These are phyloP conservation scores for Solanum appendiculatum DNA, from an alignment of 257 asterid genomes.

Conservation along the genomic window DNA sequence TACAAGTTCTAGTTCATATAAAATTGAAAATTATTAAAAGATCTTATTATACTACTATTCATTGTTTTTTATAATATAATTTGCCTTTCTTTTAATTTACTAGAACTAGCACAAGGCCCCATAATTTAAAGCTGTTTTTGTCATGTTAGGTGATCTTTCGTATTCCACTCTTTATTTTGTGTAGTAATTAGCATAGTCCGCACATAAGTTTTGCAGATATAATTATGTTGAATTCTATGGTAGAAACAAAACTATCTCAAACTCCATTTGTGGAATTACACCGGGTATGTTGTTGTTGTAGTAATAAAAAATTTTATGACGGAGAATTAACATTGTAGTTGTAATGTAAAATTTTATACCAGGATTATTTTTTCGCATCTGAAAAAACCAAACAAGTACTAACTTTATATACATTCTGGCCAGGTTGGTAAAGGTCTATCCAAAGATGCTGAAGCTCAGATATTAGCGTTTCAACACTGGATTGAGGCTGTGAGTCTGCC, in stretches of 20 bases:
- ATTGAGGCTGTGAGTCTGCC: conserved; percentile 79
- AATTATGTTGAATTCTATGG: background rate
- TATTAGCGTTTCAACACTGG: conserved; percentile 96
- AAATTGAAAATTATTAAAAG: background rate
- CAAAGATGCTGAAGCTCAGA: conserved; percentile 67
- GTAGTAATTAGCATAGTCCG: background rate
- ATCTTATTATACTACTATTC: background rate
- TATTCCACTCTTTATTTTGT: background rate
- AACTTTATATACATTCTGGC: conserved; percentile 4
- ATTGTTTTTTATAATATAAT: background rate
- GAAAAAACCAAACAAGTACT: background rate
- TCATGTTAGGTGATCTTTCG: background rate
- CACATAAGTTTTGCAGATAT: background rate
- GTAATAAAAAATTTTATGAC: background rate
- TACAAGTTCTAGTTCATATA: background rate
- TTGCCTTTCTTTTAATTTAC: background rate
- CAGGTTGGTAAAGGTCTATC: conserved; percentile 96
- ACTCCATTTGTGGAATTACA: fast-evolving
- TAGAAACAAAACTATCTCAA: background rate
- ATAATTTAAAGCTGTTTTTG: background rate
- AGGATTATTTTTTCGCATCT: background rate
- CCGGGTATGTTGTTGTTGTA: background rate
- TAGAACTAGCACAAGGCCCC: background rate
- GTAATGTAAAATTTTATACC: background rate
- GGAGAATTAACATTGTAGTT: background rate